Percentiles rank a stretch among this genome's conserved stretches.
Conservation (phyloP, 2,329 filamentous ascomycete genomes). For the Aspergillus costaricaensis region DNA sequence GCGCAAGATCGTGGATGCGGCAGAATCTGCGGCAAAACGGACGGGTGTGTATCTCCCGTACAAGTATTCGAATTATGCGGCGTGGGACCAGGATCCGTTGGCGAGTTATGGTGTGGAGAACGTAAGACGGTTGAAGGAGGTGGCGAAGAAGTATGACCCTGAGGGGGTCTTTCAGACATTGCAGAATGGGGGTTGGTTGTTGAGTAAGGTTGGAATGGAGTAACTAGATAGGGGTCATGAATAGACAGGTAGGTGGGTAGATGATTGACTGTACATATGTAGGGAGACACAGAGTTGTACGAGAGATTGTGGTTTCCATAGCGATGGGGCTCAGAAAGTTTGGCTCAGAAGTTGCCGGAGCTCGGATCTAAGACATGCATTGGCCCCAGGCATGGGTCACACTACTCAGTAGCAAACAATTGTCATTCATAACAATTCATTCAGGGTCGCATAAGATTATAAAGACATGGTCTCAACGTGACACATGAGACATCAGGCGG, state of each 20-base stretch:
- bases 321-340: neutral
- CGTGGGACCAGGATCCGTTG: slow-evolving; percentile 18
- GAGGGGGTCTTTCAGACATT: neutral
- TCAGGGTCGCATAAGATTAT: neutral
- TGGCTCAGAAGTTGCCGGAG: no score
- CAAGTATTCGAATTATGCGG: slow-evolving; percentile 20
- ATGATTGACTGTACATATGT: no score
- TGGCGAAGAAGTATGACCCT: slow-evolving; percentile 2
- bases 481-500: slow-evolving; percentile 27
- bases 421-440: neutral
- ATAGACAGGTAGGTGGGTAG: neutral
- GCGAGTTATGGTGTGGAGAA: slow-evolving; percentile 12
- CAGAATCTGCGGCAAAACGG: slow-evolving; percentile 8
- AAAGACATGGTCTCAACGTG: slow-evolving; percentile 23
- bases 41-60: slow-evolving; percentile 14
- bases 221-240: no score
- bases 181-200: slow-evolving; percentile 5
- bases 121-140: neutral
- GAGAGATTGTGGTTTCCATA: neutral
- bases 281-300: neutral
- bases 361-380: no score
- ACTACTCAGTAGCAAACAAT: no score
- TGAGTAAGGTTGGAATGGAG: neutral
- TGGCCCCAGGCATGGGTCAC: no score
- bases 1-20: slow-evolving; percentile 14